Conservation (phyloP, 2,329 filamentous ascomycete genomes). For the Sclerotinia nivalis region DNA sequence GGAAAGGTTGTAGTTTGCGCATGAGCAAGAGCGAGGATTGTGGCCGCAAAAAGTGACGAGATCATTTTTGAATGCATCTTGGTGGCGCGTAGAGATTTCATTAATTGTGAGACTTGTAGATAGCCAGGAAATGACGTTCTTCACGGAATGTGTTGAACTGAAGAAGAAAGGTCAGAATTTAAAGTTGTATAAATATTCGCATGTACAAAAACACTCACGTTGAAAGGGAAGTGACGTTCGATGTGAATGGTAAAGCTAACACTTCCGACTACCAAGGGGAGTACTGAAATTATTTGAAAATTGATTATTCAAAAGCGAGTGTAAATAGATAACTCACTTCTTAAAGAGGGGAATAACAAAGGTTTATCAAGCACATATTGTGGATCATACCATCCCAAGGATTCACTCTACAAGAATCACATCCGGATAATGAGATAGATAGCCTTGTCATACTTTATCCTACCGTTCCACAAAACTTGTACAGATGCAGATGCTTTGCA, state of each 20-base stretch:
- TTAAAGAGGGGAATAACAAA: background rate
- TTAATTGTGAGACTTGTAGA: background rate
- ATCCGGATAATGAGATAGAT: background rate
- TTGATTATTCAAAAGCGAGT: background rate
- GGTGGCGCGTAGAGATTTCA: background rate
- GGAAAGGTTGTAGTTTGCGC: slow-evolving; percentile 33
- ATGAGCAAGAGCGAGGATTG: slow-evolving; percentile 23
- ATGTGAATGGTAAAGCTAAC: slow-evolving; percentile 12
- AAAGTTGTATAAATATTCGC: background rate
- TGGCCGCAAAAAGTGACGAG: slow-evolving; percentile 10
- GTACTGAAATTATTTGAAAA: background rate
- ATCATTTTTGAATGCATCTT: slow-evolving; percentile 23
- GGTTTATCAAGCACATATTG: slow-evolving; percentile 17
- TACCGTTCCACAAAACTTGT: slow-evolving; percentile 1
- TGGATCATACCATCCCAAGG: slow-evolving; percentile 13
- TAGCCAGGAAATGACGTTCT: background rate
- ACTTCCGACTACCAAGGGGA: background rate
- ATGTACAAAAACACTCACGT: background rate
- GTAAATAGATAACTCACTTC: background rate
- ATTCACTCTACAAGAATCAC: slow-evolving; percentile 15
- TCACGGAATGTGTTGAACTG: background rate
- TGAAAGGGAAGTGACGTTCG: background rate
- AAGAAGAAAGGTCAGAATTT: background rate
- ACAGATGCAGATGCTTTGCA: background rate
- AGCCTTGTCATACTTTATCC: background rate